A percentile compares a stretch with the other conserved stretches of the same genome.
Evolutionary conservation across 1,284 basidiomycete genomes (phyloP).

Genomic region (Cutaneotrichosporon sp.): DNA sequence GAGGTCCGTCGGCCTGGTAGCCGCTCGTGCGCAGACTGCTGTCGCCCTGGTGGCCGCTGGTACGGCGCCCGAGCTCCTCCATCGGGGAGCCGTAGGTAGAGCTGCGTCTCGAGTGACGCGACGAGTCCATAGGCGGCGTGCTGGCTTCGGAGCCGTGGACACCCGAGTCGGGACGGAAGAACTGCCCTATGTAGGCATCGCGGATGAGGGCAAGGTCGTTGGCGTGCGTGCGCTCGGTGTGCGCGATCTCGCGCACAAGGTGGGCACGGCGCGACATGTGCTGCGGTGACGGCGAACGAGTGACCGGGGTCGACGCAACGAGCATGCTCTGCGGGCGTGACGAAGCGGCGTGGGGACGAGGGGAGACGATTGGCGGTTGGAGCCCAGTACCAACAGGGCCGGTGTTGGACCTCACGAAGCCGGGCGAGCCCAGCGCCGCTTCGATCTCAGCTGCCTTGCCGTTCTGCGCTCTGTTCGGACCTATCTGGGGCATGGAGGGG

Average conservation of each 20-base stretch:
- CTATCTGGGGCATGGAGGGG: slow-evolving; percentile 17
- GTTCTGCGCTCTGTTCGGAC: neutral
- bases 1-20: neutral
- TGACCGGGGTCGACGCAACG: slow-evolving; percentile 4
- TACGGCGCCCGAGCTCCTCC: slow-evolving; percentile 3
- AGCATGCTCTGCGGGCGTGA: slow-evolving; percentile 22
- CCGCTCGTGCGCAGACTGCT: neutral
- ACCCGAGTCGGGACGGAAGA: slow-evolving; percentile 33
- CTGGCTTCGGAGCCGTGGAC: slow-evolving; percentile 12
- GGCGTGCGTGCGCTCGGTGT: slow-evolving; percentile 83
- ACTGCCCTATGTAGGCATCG: slow-evolving; percentile 68
- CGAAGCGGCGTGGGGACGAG: neutral
- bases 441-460: neutral
- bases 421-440: slow-evolving; percentile 4
- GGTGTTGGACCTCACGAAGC: slow-evolving; percentile 12
- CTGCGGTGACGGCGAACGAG: slow-evolving; percentile 18
- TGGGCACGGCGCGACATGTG: slow-evolving; percentile 71
- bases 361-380: neutral
- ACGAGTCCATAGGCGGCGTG: slow-evolving; percentile 9
- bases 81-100: slow-evolving; percentile 19
- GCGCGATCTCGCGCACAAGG: slow-evolving; percentile 77
- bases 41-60: slow-evolving; percentile 6
- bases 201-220: slow-evolving; percentile 81
- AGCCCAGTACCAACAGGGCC: slow-evolving; percentile 9
- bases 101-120: slow-evolving; percentile 17